Percentiles rank a stretch among this genome's conserved stretches.
phyloP scores from a whole-genome alignment of 1,284 basidiomycete genomes.

The Austroboletus novae-zelandiae region DNA sequence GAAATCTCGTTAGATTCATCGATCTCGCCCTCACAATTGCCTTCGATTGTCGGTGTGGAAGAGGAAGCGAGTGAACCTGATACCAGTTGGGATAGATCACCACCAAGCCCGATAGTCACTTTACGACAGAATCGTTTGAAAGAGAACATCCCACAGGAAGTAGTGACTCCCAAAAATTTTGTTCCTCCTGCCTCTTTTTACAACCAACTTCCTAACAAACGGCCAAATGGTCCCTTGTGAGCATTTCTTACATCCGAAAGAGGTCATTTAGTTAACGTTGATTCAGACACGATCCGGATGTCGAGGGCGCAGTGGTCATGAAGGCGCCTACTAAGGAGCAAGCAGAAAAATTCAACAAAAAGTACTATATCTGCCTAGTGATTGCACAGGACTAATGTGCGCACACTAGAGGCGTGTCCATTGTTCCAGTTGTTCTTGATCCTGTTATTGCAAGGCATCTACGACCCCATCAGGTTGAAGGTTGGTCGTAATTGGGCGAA shows the following conservation, averaged over 20 bases:
- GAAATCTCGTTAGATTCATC: slow-evolving; percentile 60
- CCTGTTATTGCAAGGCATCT: slow-evolving; percentile 78
- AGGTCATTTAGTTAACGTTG: slow-evolving; percentile 9
- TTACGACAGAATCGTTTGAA: slow-evolving; percentile 13
- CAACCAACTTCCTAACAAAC: slow-evolving; percentile 42
- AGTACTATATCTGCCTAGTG: slow-evolving; percentile 40
- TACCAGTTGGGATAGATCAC: slow-evolving; percentile 2
- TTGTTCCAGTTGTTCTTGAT: slow-evolving; percentile 92
- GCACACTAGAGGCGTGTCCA: slow-evolving; percentile 45
- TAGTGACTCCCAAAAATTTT: slow-evolving; percentile 36
- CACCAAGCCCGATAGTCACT: background rate
- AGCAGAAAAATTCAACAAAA: slow-evolving; percentile 66
- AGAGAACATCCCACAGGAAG: slow-evolving; percentile 24
- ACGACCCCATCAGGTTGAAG: slow-evolving; percentile 90
- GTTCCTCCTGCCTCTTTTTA: slow-evolving; percentile 65
- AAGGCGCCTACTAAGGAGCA: slow-evolving; percentile 72
- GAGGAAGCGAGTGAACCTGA: slow-evolving; percentile 25
- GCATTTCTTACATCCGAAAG: slow-evolving; percentile 15
- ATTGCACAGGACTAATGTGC: slow-evolving; percentile 10
- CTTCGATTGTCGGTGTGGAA: slow-evolving; percentile 39
- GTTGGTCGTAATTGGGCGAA: slow-evolving; percentile 34
- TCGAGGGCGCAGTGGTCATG: slow-evolving; percentile 84
- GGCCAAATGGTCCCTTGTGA: slow-evolving; percentile 54
- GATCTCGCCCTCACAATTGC: slow-evolving; percentile 49
- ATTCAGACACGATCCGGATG: slow-evolving; percentile 67